Percentiles rank a stretch among this genome's conserved stretches.
Conservation (phyloP, 345 rosid species). For the Populus deltoides region DNA sequence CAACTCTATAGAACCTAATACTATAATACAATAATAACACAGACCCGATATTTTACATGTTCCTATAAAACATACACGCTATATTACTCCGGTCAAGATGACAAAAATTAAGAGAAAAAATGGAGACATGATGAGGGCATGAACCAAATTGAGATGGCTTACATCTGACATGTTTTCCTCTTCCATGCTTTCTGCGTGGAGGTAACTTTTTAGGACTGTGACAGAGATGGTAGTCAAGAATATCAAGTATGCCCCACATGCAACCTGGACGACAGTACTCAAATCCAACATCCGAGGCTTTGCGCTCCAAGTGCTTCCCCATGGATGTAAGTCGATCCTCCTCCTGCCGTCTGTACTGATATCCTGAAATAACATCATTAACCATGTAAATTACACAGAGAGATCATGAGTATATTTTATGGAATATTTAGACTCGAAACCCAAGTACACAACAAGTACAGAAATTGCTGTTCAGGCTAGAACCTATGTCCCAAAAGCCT, state of each 20-base stretch:
- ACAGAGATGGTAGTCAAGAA: slow-evolving; percentile 58
- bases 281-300: slow-evolving; percentile 29
- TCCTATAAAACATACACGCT: too few relatives aligned
- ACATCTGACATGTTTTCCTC: slow-evolving; percentile 39
- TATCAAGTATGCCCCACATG: slow-evolving; percentile 52
- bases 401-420: background rate
- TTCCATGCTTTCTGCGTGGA: slow-evolving; percentile 26
- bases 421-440: background rate
- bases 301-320: slow-evolving; percentile 43
- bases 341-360: background rate
- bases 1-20: too few relatives aligned
- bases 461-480: background rate
- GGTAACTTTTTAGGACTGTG: slow-evolving; percentile 29
- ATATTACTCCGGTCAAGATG: too few relatives aligned
- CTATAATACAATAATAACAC: too few relatives aligned
- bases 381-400: background rate
- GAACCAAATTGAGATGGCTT: slow-evolving; percentile 25
- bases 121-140: background rate
- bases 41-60: too few relatives aligned
- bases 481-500: background rate
- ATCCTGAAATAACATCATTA: slow-evolving; percentile 6
- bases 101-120: too few relatives aligned
- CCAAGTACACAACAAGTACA: background rate
- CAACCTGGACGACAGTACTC: slow-evolving; percentile 51
- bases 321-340: background rate